Conservation (phyloP, 2,329 filamentous ascomycete genomes). For the Verruconis gallopava region DNA sequence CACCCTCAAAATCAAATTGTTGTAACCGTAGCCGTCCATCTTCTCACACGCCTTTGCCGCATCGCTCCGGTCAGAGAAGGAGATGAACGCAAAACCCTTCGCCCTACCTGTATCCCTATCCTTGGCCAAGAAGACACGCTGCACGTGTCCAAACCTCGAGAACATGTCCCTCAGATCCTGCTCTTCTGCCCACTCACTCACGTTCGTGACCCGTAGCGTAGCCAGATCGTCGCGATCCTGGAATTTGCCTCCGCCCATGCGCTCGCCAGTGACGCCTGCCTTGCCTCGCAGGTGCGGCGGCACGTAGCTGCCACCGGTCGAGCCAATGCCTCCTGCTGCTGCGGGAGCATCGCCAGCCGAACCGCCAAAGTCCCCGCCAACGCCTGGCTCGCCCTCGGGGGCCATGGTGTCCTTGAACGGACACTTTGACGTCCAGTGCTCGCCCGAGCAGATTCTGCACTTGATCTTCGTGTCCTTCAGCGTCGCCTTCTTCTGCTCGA, state of each 20-base stretch:
- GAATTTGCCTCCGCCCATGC: slow-evolving; percentile 64
- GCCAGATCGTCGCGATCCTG: slow-evolving; percentile 95
- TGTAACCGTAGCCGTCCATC: slow-evolving; percentile 94
- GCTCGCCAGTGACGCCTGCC: slow-evolving; percentile 52
- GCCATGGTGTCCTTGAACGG: slow-evolving; percentile 99
- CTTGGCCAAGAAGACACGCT: slow-evolving; percentile 94
- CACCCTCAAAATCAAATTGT: slow-evolving; percentile 73
- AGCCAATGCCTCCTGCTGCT: slow-evolving; percentile 42
- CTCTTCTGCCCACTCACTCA: slow-evolving; percentile 96
- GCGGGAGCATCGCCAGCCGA: slow-evolving; percentile 35
- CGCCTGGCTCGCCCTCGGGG: slow-evolving; percentile 43
- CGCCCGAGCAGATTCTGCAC: slow-evolving; percentile 95
- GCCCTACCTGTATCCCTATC: slow-evolving; percentile 91
- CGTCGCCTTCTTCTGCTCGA: slow-evolving; percentile 53
- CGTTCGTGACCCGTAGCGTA: slow-evolving; percentile 94
- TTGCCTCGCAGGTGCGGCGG: slow-evolving; percentile 81
- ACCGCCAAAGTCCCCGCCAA: slow-evolving; percentile 34
- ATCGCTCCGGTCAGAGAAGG: slow-evolving; percentile 79
- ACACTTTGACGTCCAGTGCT: slow-evolving; percentile 98
- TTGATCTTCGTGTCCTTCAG: slow-evolving; percentile 99
- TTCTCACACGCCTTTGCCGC: slow-evolving; percentile 88
- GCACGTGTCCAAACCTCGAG: slow-evolving; percentile 92
- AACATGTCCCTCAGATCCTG: slow-evolving; percentile 94
- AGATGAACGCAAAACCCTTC: slow-evolving; percentile 99
- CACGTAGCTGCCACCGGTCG: slow-evolving; percentile 74